Base-by-base conservation (phyloP, 257 asterid species). In the Plantago elongata region DNA sequence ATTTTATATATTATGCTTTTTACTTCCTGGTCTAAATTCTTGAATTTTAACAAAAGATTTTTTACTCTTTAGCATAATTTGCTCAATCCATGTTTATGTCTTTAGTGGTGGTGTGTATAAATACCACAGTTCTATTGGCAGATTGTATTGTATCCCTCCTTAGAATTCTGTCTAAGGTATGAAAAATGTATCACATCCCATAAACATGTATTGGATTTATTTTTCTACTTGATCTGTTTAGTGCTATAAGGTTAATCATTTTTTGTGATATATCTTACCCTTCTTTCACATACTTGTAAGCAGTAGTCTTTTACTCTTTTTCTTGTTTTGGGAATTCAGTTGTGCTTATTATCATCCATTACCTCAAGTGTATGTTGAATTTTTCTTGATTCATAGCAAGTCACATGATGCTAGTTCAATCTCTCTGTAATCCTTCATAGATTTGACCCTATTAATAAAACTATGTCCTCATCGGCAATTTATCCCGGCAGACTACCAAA, bases 21-120 rank as follows among this genome's bases (percentile, higher is more conserved):
- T 42, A 54, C 43, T 29, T 40, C 5, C 40, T 54, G 42, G 59
- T 54, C 59, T 54, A 27, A 15, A 27, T 54, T 54, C 59, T 54
- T 54, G 59, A 12, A 54, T 3, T 22, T 54, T 37, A 11, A 37
- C 13, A 9, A 52, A 52, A 10, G 5, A 9, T 52, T 22, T 11
- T 8, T 52, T 17, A 52, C 38, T 13, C 12, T 13, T 30, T 14
- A 4, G 3, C 27, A 38, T 22, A 38, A 22, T 52, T 52, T 52
- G 38, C 38, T 51, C 57, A 51, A 54, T 54, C 11, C n/a, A 54
- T 54, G 9, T 54, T 54, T 27, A 54, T n/a, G 9, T 52, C 9
- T 54, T 27, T 34, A 54, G 58, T 54, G 13, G 38, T 52, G 6
- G 58, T 54, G 42, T 27, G 18, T 54, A 11, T 54, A 54, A 13